A percentile compares a stretch with the other conserved stretches of the same genome.
phyloP scores from a whole-genome alignment of 2,329 filamentous ascomycete genomes.

The Pestalotiopsis sp. region DNA sequence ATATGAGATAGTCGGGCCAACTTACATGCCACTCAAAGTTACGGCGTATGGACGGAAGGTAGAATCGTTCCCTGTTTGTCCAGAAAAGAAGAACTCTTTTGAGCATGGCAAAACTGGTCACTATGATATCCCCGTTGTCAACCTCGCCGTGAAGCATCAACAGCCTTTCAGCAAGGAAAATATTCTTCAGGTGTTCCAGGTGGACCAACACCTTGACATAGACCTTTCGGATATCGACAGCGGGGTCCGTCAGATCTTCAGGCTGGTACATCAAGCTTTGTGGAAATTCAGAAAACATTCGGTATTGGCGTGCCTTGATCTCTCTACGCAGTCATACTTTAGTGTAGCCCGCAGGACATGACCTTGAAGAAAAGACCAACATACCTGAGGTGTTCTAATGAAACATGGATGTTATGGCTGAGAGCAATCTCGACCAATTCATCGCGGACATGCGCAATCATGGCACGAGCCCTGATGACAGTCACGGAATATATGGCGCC shows the following conservation, averaged over 20 bases:
- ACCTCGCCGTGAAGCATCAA: slow-evolving; percentile 43
- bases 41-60: slow-evolving; percentile 30
- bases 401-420: not conserved
- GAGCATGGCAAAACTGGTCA: slow-evolving; percentile 46
- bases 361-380: not conserved
- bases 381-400: not conserved
- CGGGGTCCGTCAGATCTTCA: slow-evolving; percentile 34
- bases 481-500: slow-evolving; percentile 47
- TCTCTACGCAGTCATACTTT: slow-evolving; percentile 21
- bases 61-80: slow-evolving; percentile 47
- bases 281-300: slow-evolving; percentile 32
- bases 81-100: slow-evolving; percentile 45
- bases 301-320: slow-evolving; percentile 32
- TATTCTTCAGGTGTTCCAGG: slow-evolving; percentile 53
- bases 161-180: slow-evolving; percentile 57
- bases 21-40: slow-evolving; percentile 48
- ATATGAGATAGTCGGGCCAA: not conserved
- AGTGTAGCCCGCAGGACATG: not conserved
- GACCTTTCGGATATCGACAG: slow-evolving; percentile 30
- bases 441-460: slow-evolving; percentile 51
- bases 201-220: slow-evolving; percentile 48
- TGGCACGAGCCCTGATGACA: slow-evolving; percentile 45
- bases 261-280: slow-evolving; percentile 37
- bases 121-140: slow-evolving; percentile 37
- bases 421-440: slow-evolving; percentile 59